phyloP scores from a whole-genome alignment of 495 filamentous ascomycete genomes.

The Amniculicola lignicola region DNA sequence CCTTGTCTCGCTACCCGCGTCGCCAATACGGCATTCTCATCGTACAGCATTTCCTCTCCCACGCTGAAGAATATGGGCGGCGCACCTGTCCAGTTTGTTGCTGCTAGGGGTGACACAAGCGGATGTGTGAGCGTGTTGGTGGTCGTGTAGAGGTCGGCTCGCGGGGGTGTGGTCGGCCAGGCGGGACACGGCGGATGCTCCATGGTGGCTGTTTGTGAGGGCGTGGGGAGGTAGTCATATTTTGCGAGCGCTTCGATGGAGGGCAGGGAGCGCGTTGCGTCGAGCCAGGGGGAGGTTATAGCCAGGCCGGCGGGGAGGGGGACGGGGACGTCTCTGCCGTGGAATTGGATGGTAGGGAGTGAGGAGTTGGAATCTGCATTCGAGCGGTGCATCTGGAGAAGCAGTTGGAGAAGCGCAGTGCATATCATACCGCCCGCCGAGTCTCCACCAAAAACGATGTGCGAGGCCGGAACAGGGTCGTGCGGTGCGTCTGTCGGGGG shows the following conservation, averaged over 20 bases:
- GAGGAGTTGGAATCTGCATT: not conserved
- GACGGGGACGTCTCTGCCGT: slow-evolving; percentile 58
- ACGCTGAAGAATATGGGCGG: slow-evolving; percentile 70
- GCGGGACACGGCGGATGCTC: slow-evolving; percentile 53
- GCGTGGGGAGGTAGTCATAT: slow-evolving; percentile 72
- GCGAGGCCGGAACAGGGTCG: slow-evolving; percentile 59
- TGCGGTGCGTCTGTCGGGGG: slow-evolving; percentile 74
- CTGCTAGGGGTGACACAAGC: slow-evolving; percentile 66
- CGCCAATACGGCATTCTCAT: slow-evolving; percentile 66
- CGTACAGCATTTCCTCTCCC: slow-evolving; percentile 77
- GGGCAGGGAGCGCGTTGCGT: slow-evolving; percentile 70
- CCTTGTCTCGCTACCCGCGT: slow-evolving; percentile 57
- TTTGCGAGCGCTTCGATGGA: slow-evolving; percentile 59
- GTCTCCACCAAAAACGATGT: slow-evolving; percentile 83
- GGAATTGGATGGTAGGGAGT: slow-evolving; percentile 56
- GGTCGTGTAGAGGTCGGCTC: slow-evolving; percentile 65
- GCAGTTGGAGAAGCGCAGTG: slow-evolving; percentile 66
- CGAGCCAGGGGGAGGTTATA: slow-evolving; percentile 69
- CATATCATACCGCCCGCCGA: slow-evolving; percentile 79
- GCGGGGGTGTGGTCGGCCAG: slow-evolving; percentile 72
- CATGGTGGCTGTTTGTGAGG: slow-evolving; percentile 36
- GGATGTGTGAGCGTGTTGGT: slow-evolving; percentile 66
- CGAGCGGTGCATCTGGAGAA: slow-evolving; percentile 65
- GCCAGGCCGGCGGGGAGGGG: slow-evolving; percentile 69
- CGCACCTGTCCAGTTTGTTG: slow-evolving; percentile 58